Evolutionary conservation across 78 protist species (phyloP).

Genomic region (Creolimax fragrantissima): DNA sequence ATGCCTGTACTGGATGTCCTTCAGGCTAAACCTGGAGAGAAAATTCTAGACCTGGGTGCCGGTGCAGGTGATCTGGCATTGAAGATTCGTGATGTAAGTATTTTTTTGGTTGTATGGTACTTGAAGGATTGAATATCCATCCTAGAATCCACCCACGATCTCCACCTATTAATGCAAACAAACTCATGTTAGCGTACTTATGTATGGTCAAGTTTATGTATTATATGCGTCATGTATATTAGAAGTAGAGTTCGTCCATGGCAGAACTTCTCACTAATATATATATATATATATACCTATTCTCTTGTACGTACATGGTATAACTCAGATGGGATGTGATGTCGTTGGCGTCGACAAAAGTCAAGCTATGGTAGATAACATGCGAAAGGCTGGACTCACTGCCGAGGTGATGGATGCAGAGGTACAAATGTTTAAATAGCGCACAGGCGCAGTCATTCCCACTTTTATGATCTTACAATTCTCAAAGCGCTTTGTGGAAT

Average conservation of each 20-base stretch:
- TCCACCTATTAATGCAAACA: neutral
- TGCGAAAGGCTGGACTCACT: neutral
- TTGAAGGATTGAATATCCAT: neutral
- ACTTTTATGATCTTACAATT: neutral
- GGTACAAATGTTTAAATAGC: neutral
- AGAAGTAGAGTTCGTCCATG: too few relatives aligned
- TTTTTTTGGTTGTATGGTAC: neutral
- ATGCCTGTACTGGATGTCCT: neutral
- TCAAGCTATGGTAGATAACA: neutral
- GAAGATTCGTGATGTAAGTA: neutral
- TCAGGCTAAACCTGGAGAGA: neutral
- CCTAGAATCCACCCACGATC: too few relatives aligned
- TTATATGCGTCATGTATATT: neutral
- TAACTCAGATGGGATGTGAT: neutral
- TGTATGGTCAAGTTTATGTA: neutral
- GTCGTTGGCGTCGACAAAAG: neutral
- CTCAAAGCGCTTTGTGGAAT: neutral
- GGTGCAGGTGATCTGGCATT: neutral
- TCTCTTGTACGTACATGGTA: neutral
- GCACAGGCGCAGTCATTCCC: neutral
- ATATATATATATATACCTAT: neutral
- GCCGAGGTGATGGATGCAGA: neutral
- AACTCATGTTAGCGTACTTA: neutral
- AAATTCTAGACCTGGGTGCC: neutral
- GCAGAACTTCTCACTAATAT: neutral